Conservation (phyloP, 2,329 filamentous ascomycete genomes). For the Pseudogymnoascus sp. region DNA sequence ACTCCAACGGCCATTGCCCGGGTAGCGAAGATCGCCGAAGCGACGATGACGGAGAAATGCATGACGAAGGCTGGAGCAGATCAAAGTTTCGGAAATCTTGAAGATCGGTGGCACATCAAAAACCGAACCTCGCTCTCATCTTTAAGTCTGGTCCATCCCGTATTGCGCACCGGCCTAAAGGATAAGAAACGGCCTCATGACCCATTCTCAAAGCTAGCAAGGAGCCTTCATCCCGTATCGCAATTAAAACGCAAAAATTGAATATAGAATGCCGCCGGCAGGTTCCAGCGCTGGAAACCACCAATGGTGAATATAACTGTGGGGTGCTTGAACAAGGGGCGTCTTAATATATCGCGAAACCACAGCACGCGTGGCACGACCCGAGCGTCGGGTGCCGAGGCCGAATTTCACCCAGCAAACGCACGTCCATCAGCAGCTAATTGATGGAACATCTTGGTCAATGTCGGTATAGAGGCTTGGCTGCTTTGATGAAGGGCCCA, state of each 20-base stretch:
- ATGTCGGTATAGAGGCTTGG: not conserved
- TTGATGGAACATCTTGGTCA: not conserved
- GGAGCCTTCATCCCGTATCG: not conserved
- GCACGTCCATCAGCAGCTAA: not conserved
- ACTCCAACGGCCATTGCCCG: slow-evolving; percentile 13
- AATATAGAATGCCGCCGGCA: not conserved
- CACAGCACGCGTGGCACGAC: not conserved
- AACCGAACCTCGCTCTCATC: not conserved
- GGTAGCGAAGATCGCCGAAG: not conserved
- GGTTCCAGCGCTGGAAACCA: not conserved
- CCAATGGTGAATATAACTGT: not conserved
- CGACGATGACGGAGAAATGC: not conserved
- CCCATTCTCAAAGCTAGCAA: not conserved
- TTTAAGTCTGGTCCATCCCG: not conserved
- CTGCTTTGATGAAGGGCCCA: not conserved
- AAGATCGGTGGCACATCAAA: not conserved
- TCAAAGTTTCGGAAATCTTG: not conserved
- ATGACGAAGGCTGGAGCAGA: not conserved
- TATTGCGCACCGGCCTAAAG: not conserved
- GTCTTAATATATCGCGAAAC: not conserved
- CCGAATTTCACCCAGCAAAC: not conserved
- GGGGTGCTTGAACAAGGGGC: not conserved
- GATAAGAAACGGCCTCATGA: not conserved
- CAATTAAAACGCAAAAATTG: not conserved
- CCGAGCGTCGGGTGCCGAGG: not conserved